phyloP scores from a whole-genome alignment of 148 eudicot species.

The Diospyros kaki region DNA sequence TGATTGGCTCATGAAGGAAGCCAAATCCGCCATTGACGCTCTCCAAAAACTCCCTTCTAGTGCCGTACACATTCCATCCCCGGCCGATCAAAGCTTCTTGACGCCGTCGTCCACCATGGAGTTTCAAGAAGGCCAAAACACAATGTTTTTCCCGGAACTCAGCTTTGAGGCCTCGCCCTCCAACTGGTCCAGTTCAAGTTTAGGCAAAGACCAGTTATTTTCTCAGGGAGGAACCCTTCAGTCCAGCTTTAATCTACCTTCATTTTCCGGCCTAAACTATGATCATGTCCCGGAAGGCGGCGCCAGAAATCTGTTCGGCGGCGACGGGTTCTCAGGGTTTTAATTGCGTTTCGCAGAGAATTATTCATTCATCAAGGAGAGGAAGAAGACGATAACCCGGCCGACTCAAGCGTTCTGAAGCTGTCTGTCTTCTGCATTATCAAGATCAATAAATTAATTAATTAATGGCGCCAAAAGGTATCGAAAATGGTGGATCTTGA shows the following conservation, averaged over 20 bases:
- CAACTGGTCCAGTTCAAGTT: background rate
- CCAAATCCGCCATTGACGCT: slow-evolving; percentile 43
- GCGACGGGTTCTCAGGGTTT: slow-evolving; percentile 10
- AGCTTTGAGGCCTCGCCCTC: background rate
- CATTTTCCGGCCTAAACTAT: background rate
- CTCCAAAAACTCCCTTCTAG: slow-evolving; percentile 15
- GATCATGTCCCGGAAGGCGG: background rate
- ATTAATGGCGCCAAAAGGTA: background rate
- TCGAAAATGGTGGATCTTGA: background rate
- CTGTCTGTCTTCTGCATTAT: slow-evolving; percentile 6
- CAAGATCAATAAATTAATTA: slow-evolving; percentile 7
- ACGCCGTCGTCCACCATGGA: background rate
- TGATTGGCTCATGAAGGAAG: slow-evolving; percentile 64
- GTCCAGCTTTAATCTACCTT: slow-evolving; percentile 13
- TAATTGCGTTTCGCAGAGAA: background rate
- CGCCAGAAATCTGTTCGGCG: background rate
- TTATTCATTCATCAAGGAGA: background rate
- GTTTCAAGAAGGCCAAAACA: slow-evolving; percentile 4
- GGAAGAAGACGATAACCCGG: slow-evolving; percentile 1
- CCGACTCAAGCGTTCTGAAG: background rate
- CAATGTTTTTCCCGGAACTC: background rate
- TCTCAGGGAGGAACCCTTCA: slow-evolving; percentile 20
- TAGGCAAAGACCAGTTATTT: background rate
- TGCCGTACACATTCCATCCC: background rate
- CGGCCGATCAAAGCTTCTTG: background rate